Evolutionary conservation across 2,329 filamentous ascomycete genomes (phyloP).

Genomic region (Fusarium sp.): DNA sequence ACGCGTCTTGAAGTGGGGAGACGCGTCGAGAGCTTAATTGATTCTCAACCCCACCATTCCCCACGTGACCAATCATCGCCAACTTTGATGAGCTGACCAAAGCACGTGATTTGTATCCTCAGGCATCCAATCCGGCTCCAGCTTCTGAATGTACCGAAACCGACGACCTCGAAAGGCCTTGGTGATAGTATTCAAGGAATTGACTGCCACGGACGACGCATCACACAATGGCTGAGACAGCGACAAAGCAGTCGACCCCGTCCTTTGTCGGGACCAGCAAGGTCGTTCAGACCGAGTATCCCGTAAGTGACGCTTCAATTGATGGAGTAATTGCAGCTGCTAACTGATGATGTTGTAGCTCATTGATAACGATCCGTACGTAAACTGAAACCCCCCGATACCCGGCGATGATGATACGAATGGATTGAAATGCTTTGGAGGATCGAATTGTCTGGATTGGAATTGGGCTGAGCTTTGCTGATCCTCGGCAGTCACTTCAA

Average conservation of each 20-base stretch:
- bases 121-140: conserved; percentile 44
- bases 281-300: conserved; percentile 83
- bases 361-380: conserved; percentile 98
- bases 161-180: conserved; percentile 40
- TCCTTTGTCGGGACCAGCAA: conserved; percentile 67
- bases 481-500: conserved; percentile 78
- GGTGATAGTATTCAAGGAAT: conserved; percentile 44
- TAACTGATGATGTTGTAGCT: conserved; percentile 69
- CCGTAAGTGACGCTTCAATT: conserved; percentile 68
- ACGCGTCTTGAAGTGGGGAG: conserved; percentile 26
- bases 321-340: conserved; percentile 37
- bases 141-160: conserved; percentile 40
- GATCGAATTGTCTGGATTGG: not conserved
- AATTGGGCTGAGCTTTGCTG: conserved; percentile 42
- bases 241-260: conserved; percentile 50
- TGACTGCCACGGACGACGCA: conserved; percentile 45
- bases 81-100: conserved; percentile 32
- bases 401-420: conserved; percentile 6
- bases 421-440: not conserved
- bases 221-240: conserved; percentile 52
- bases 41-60: not conserved
- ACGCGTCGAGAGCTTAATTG: conserved; percentile 45
- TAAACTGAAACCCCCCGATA: conserved; percentile 23
- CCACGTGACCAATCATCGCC: conserved; percentile 31
- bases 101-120: conserved; percentile 47